phyloP scores from a whole-genome alignment of 108 stramenopile genomes.

The Cylindrotheca fusiformis region DNA sequence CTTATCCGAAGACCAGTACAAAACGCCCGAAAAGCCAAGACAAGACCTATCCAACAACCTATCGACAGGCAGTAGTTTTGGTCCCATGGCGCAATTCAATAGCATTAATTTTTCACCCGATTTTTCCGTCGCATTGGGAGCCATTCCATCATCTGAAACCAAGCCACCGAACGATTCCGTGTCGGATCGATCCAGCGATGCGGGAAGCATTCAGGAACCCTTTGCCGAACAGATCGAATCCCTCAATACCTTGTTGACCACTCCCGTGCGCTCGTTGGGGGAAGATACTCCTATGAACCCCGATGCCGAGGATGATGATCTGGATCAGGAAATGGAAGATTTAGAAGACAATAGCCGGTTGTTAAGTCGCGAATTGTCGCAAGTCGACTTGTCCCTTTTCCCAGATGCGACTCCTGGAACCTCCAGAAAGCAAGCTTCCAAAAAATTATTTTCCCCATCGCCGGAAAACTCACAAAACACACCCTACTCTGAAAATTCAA shows the following conservation, averaged over 20 bases:
- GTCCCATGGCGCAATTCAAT: neutral
- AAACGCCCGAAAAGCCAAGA: neutral
- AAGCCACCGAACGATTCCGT: conserved; percentile 4
- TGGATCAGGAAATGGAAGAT: conserved; percentile 26
- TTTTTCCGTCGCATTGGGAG: neutral
- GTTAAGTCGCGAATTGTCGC: conserved; percentile 24
- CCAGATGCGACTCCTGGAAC: neutral
- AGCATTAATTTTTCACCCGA: neutral
- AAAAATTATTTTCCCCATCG: neutral
- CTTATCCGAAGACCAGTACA: neutral
- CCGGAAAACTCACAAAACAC: neutral
- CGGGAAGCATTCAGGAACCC: conserved; percentile 29
- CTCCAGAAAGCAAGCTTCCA: neutral
- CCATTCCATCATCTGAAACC: neutral
- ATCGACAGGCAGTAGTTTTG: neutral
- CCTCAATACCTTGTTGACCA: conserved; percentile 23
- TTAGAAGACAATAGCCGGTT: conserved; percentile 18
- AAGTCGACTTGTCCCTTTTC: conserved; percentile 22
- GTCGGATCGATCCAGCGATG: conserved; percentile 17
- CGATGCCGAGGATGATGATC: conserved; percentile 25
- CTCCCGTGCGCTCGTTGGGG: conserved; percentile 21
- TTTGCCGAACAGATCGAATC: conserved; percentile 27
- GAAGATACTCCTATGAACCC: conserved; percentile 7
- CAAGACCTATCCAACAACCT: neutral
- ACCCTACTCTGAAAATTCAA: neutral